phyloP scores from a whole-genome alignment of 306 rosid species.

The Heteromeles arbutifolia region DNA sequence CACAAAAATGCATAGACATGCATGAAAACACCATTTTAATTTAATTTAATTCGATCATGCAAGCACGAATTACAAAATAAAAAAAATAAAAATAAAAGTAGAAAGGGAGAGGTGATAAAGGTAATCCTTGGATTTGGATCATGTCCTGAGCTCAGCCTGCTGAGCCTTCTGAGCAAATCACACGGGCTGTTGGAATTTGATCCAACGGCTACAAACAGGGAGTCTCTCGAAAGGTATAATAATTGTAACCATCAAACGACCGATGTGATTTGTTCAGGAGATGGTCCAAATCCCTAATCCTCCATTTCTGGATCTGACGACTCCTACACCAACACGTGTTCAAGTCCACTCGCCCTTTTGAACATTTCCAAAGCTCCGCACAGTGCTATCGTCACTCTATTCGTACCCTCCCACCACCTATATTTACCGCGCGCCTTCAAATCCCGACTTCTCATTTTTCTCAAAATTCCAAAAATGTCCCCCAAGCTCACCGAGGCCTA shows the following conservation, averaged over 20 bases:
- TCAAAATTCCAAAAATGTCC: slow-evolving; percentile 28
- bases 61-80: neutral
- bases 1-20: no score
- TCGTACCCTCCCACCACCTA: neutral
- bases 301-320: neutral
- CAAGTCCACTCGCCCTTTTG: neutral
- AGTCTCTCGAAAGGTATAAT: no score
- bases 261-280: no score
- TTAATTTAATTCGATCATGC: neutral
- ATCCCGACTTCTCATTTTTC: neutral
- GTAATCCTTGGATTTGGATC: no score
- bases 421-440: slow-evolving; percentile 20
- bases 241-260: no score
- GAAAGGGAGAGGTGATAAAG: neutral
- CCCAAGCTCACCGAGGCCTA: slow-evolving; percentile 65
- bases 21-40: no score
- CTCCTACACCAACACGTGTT: neutral
- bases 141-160: no score
- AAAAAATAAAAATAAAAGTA: neutral
- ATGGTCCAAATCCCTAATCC: no score
- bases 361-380: neutral
- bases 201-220: no score
- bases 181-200: no score
- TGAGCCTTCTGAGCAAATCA: no score
- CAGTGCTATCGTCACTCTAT: neutral